Percentiles rank a stretch among this genome's conserved stretches.
These are phyloP conservation scores for Geotrichum ghanense DNA, from an alignment of 805 yeast species.

Conservation along the genomic window DNA sequence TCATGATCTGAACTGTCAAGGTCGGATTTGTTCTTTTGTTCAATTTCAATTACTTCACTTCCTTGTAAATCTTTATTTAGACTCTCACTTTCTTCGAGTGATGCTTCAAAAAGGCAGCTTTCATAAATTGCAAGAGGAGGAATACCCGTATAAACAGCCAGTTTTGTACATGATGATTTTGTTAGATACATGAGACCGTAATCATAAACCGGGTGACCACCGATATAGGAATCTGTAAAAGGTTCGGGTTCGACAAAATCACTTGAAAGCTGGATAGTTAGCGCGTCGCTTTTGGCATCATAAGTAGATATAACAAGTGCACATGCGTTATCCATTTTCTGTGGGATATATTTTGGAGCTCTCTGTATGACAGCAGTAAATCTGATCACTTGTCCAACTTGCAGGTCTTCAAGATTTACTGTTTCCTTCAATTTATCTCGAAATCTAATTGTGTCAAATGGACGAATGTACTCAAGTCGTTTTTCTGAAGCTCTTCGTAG, in stretches of 20 bases:
- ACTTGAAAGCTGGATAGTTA: background rate
- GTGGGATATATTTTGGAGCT: background rate
- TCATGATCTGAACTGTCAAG: too few relatives aligned
- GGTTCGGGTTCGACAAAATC: constrained; percentile 1
- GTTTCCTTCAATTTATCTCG: background rate
- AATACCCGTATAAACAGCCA: background rate
- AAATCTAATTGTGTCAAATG: background rate
- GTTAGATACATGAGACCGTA: background rate
- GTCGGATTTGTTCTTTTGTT: too few relatives aligned
- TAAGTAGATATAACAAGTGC: background rate
- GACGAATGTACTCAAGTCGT: background rate
- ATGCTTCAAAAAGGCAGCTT: background rate
- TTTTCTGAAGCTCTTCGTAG: background rate
- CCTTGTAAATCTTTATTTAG: too few relatives aligned
- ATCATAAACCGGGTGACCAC: background rate
- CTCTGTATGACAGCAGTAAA: background rate
- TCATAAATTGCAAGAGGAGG: background rate
- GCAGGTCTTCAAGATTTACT: background rate
- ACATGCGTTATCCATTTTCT: background rate
- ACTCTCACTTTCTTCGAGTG: too few relatives aligned
- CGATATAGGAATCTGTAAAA: background rate
- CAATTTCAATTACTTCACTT: too few relatives aligned
- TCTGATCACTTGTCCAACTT: background rate
- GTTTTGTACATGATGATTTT: background rate
- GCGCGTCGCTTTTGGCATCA: background rate